Conservation (phyloP, 257 asterid genomes). For the Lavandula angustifolia region DNA sequence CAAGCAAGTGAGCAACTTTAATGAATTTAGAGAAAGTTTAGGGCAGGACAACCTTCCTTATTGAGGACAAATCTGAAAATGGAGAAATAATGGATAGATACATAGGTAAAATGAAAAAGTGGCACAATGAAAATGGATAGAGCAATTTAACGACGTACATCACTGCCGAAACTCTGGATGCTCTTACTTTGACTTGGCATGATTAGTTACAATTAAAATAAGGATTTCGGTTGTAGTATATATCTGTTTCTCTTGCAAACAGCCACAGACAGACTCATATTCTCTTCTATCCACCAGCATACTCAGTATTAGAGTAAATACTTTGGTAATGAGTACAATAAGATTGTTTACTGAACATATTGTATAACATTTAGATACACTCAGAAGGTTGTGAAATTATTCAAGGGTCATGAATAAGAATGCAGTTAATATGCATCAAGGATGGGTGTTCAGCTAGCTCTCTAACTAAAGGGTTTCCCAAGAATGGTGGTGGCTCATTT, state of each 20-base stretch:
- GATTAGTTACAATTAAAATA: neutral
- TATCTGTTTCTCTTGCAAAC: neutral
- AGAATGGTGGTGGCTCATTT: neutral
- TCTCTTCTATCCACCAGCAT: conserved; percentile 6
- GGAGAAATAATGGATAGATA: neutral
- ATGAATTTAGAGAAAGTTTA: conserved; percentile 6
- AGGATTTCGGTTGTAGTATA: neutral
- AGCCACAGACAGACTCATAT: neutral
- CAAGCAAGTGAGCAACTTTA: conserved; percentile 9
- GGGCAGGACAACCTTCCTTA: neutral
- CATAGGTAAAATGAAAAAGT: neutral
- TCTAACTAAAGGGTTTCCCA: neutral
- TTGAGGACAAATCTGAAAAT: neutral
- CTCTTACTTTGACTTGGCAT: conserved; percentile 6
- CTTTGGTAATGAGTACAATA: conserved; percentile 19
- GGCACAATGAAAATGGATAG: neutral
- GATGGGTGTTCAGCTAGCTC: conserved; percentile 9
- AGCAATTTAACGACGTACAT: neutral
- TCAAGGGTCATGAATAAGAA: neutral
- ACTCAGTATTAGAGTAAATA: conserved; percentile 1
- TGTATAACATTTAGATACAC: neutral
- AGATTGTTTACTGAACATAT: conserved; percentile 4
- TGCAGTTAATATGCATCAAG: neutral
- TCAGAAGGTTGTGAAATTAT: conserved; percentile 14
- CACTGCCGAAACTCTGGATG: neutral